Conservation (phyloP, 495 filamentous ascomycete genomes). For the Clohesyomyces aquaticus region DNA sequence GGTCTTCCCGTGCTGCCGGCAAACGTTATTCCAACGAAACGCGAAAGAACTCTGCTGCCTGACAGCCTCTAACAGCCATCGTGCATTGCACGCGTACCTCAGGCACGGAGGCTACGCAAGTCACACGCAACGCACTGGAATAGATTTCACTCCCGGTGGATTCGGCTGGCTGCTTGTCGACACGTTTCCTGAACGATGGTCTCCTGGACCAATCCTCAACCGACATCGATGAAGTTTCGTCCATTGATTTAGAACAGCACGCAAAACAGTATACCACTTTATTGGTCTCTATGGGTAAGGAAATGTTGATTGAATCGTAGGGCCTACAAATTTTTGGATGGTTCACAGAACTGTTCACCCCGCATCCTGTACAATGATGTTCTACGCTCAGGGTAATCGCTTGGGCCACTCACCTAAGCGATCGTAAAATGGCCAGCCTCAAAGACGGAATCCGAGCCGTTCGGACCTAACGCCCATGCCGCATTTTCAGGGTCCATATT, state of each 20-base stretch:
- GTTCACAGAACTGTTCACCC: background rate
- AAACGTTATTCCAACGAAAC: conserved; percentile 21
- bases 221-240: background rate
- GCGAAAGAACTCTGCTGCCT: conserved; percentile 34
- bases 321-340: too few species aligned
- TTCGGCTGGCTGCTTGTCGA: background rate
- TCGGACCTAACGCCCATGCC: conserved; percentile 7
- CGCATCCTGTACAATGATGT: too few species aligned
- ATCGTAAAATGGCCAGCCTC: conserved; percentile 16
- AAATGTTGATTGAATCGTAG: too few species aligned
- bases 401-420: too few species aligned
- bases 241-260: background rate
- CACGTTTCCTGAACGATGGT: background rate
- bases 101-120: conserved; percentile 22
- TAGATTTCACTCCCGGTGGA: background rate
- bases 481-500: conserved; percentile 19
- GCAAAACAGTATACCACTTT: too few species aligned
- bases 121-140: background rate
- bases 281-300: too few species aligned
- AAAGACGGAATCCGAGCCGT: conserved; percentile 13
- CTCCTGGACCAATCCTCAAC: background rate
- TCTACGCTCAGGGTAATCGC: too few species aligned
- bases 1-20: conserved; percentile 4
- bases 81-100: conserved; percentile 11
- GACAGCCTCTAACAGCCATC: conserved; percentile 15